Conservation (phyloP, 176 grass and related monocot genomes). For the Poa annua region DNA sequence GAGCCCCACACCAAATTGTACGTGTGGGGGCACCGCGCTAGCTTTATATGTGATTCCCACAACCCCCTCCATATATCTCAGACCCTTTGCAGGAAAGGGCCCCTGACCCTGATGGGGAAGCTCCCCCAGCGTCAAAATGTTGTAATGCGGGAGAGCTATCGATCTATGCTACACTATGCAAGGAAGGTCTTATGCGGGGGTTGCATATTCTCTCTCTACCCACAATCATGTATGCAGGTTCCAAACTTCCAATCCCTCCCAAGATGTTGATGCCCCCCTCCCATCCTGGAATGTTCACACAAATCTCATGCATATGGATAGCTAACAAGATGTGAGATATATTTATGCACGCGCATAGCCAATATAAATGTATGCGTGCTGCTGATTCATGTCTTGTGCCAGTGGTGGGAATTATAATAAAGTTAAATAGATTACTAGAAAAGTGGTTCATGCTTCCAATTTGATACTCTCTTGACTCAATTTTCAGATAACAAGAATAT, state of each 20-base stretch:
- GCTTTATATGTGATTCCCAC: constrained; percentile 64
- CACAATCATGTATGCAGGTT: constrained; percentile 50
- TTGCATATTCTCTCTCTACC: constrained; percentile 59
- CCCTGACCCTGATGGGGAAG: constrained; percentile 21
- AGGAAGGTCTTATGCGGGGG: constrained; percentile 71
- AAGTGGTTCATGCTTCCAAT: not conserved
- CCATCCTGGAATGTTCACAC: constrained; percentile 49
- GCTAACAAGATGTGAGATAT: not conserved
- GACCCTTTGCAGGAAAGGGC: constrained; percentile 22
- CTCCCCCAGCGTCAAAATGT: constrained; percentile 45
- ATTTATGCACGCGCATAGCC: not conserved
- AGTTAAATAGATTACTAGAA: too few relatives aligned
- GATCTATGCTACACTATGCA: constrained; percentile 45
- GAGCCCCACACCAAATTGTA: constrained; percentile 48
- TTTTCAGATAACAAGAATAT: too few relatives aligned
- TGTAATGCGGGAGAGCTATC: constrained; percentile 34
- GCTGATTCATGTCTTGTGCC: not conserved
- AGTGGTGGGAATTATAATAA: not conserved
- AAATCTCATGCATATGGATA: constrained; percentile 6
- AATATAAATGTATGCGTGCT: not conserved
- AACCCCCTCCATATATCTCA: not conserved
- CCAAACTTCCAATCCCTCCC: constrained; percentile 31
- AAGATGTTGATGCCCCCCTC: constrained; percentile 41
- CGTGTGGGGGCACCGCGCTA: not conserved
- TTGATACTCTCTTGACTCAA: too few relatives aligned